Evolutionary conservation across 371 early-diverging fungal species (phyloP).

Genomic region (Saksenaea vasiformis): DNA sequence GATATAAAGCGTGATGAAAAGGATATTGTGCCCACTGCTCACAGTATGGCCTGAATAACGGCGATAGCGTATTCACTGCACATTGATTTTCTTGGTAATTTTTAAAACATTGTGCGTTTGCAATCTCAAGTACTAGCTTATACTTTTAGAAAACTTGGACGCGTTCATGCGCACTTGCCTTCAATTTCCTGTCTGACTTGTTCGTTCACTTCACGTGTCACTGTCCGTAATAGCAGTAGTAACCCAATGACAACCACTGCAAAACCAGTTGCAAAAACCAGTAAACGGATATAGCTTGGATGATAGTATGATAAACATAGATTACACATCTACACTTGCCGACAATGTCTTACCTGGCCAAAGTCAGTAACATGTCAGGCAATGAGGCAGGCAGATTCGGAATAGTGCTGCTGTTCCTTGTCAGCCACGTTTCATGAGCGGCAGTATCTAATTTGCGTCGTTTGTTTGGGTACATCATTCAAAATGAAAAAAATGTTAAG

Average conservation of each 20-base stretch:
- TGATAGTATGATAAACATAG: neutral
- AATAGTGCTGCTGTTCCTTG: neutral
- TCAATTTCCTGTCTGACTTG: neutral
- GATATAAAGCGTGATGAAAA: neutral
- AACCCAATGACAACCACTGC: neutral
- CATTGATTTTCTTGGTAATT: conserved; percentile 16
- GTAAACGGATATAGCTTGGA: neutral
- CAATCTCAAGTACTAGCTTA: neutral
- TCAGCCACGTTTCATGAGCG: neutral
- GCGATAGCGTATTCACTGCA: conserved; percentile 2
- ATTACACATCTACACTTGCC: neutral
- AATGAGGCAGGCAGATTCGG: neutral
- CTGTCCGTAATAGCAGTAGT: neutral
- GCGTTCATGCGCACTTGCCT: neutral
- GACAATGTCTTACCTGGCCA: neutral
- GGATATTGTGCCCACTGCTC: conserved; percentile 16
- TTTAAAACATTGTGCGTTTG: conserved; percentile 8
- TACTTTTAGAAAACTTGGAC: neutral
- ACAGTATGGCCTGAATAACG: conserved; percentile 7
- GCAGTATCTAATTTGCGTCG: neutral
- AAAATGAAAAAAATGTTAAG: neutral
- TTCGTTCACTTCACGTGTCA: neutral
- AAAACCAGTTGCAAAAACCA: neutral
- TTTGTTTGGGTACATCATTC: neutral
- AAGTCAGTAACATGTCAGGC: neutral